Evolutionary conservation across 73 alveolate genomes (phyloP).

Genomic region (Symbiodinium natans): DNA sequence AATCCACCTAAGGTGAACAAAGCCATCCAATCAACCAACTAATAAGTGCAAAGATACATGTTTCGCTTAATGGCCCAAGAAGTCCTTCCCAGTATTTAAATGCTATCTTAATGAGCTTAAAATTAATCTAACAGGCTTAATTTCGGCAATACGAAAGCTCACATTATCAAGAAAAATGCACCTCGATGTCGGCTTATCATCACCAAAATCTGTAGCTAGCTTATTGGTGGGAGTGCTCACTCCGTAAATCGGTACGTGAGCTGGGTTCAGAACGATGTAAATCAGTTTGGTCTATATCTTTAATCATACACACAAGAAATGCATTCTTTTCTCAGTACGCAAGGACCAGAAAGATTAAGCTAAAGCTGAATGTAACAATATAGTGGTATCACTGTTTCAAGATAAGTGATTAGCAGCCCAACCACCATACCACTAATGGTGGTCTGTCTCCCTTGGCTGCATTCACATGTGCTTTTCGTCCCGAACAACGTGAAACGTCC

Average conservation of each 20-base stretch:
- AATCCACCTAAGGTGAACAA: conserved; percentile 36
- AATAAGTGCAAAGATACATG: conserved; percentile 36
- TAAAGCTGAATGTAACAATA: conserved; percentile 31
- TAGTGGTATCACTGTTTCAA: conserved; percentile 36
- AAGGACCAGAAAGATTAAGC: conserved; percentile 43
- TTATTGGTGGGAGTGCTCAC: no score
- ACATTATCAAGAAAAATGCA: no score
- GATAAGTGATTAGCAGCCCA: conserved; percentile 44
- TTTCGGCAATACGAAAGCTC: no score
- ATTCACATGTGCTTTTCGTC: no score
- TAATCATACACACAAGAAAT: conserved; percentile 17
- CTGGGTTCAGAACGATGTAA: conserved; percentile 29
- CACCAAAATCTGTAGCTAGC: no score
- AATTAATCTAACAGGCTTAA: conserved; percentile 7
- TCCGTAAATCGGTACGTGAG: conserved; percentile 20
- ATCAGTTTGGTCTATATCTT: conserved; percentile 25
- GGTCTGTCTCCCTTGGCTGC: no score
- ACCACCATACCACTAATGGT: no score
- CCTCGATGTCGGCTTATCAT: no score
- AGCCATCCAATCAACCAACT: conserved; percentile 23
- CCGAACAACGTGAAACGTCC: no score
- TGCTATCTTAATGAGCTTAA: conserved; percentile 21
- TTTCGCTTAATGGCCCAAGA: conserved; percentile 33
- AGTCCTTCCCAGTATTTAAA: conserved; percentile 17
- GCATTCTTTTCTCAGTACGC: conserved; percentile 31